These are phyloP conservation scores for Trichoderma brevicompactum DNA, from an alignment of 2,329 filamentous ascomycete species.

Conservation along the genomic window DNA sequence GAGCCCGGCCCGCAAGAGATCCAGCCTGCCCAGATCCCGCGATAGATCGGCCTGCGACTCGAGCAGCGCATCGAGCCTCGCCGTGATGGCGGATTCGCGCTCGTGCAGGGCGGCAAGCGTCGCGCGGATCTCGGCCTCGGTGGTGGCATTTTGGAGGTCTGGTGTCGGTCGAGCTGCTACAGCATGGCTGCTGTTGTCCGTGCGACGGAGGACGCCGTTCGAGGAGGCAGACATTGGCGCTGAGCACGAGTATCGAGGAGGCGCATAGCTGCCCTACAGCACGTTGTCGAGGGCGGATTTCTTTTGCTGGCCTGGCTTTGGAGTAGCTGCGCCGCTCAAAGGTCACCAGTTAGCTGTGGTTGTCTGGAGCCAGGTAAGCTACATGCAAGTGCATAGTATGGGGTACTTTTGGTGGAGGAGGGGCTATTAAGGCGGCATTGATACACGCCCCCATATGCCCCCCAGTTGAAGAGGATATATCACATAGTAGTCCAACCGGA, in stretches of 20 bases:
- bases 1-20: slow-evolving; percentile 85
- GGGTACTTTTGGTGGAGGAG: slow-evolving; percentile 11
- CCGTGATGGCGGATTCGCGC: slow-evolving; percentile 75
- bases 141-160: slow-evolving; percentile 70
- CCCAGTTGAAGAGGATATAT: no score
- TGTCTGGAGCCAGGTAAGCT: slow-evolving; percentile 13
- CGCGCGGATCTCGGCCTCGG: slow-evolving; percentile 77
- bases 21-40: slow-evolving; percentile 83
- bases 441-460: no score
- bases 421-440: neutral
- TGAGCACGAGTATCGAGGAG: slow-evolving; percentile 43
- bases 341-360: neutral
- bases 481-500: no score
- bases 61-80: slow-evolving; percentile 75
- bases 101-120: slow-evolving; percentile 75
- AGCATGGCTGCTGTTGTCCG: slow-evolving; percentile 38
- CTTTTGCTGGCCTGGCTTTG: slow-evolving; percentile 3
- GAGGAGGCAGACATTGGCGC: slow-evolving; percentile 54
- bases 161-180: slow-evolving; percentile 36
- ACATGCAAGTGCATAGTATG: neutral
- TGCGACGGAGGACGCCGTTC: slow-evolving; percentile 49
- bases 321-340: slow-evolving; percentile 5
- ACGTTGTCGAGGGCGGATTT: slow-evolving; percentile 30
- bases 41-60: slow-evolving; percentile 84
- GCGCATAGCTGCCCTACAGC: slow-evolving; percentile 49